Base-by-base conservation (phyloP, 1,139 yeast genomes). In the Scheffersomyces cryptocercus region DNA sequence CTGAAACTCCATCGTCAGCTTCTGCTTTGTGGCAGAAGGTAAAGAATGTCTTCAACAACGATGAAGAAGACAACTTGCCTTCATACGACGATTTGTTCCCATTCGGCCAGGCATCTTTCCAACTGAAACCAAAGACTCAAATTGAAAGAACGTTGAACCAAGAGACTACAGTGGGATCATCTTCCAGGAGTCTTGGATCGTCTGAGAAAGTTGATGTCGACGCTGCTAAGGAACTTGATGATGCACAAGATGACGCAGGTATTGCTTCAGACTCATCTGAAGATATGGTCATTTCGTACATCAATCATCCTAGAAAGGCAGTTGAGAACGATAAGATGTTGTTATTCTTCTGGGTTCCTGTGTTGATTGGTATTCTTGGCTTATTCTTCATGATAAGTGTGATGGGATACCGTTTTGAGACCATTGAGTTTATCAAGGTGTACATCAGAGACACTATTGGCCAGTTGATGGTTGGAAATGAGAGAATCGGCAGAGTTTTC, bases 41-140 rank as follows among this genome's bases (percentile, higher is more conserved):
- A 61, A 76, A 80, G 61, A 79, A 75, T 46, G 87, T 81, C 4
- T 78, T 83, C 55, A 73, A 73, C 46, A 64, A 64, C 38, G 65
- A 61, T 37, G 74, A 65, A 28, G 80, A 77, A 33, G 64, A 59
- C 8, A 78, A 76, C 14, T 72, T 85, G 47, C 96, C 96, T 10
- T 76, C 84, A 31, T 89, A 89, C 56, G 91, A 88, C 50, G 97
- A 89, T 50, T 75, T 89, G 41, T 89, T 83, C 73, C 97, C 97
- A 12, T 72, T 76, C 45, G 84, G 82, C 1, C 68, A 73, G 33
- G 64, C 62, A 2, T 53, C 60, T 11, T 56, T 55, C 45, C 51
- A 54, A 20, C 55, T 62, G 36, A 69, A 61, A 44, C 75, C 74
- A 42, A 64, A 73, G 64, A 48, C 70, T 53, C 39, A 58, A 54